Evolutionary conservation across 108 stramenopile species (phyloP).

Genomic region (Pseudonitzschia multiseries): DNA sequence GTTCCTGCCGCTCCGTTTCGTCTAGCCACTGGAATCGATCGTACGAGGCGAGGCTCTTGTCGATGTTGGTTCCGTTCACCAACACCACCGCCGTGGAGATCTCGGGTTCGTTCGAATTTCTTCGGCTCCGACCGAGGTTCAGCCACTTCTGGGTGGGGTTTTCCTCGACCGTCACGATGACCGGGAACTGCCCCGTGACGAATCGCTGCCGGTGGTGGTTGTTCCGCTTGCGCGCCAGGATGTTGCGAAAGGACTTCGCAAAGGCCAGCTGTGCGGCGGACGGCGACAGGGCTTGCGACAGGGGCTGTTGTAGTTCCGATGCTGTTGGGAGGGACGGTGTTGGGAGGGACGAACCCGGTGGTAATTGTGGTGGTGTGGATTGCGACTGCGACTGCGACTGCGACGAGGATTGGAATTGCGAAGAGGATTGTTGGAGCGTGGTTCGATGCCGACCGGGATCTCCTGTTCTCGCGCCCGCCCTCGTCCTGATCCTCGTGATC

Average conservation of each 20-base stretch:
- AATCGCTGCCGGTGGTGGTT: conserved; percentile 61
- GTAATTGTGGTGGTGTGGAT: neutral
- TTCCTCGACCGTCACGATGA: conserved; percentile 61
- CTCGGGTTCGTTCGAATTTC: too few relatives aligned
- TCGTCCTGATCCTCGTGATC: too few relatives aligned
- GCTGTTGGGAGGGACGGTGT: neutral
- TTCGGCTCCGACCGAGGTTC: conserved; percentile 21
- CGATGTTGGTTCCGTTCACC: conserved; percentile 70
- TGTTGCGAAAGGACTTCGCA: conserved; percentile 1
- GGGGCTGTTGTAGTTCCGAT: neutral
- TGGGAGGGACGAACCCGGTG: neutral
- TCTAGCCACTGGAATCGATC: conserved; percentile 80
- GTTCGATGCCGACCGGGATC: neutral
- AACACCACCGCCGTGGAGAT: conserved; percentile 42
- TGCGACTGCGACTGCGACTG: neutral
- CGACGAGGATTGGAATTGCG: neutral
- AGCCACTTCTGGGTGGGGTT: conserved; percentile 75
- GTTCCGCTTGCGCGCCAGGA: neutral
- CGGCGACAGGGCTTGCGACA: neutral
- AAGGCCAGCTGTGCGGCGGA: conserved; percentile 1
- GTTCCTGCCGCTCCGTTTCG: conserved; percentile 49
- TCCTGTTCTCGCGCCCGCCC: neutral
- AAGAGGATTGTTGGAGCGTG: neutral
- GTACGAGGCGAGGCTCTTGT: conserved; percentile 60
- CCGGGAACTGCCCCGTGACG: conserved; percentile 69